Conservation (phyloP, 192 early-diverging fungal species). For the Coemansia sp. region DNA sequence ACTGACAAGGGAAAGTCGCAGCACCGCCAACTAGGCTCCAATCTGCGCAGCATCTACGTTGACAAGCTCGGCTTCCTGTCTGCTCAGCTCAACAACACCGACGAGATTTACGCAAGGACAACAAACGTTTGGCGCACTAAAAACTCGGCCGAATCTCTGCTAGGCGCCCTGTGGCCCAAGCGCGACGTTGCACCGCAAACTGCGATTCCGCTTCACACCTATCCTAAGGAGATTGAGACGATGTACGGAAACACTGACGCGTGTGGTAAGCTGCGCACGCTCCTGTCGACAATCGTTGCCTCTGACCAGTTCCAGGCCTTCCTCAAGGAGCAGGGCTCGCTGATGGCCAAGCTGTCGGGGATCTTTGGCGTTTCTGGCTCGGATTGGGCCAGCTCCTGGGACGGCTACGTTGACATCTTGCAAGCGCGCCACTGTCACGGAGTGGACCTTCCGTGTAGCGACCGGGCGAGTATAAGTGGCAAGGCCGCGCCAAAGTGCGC, state of each 20-base stretch:
- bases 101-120: slow-evolving; percentile 60
- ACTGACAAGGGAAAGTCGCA: slow-evolving; percentile 62
- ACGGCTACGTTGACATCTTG: slow-evolving; percentile 44
- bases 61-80: slow-evolving; percentile 56
- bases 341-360: slow-evolving; percentile 35
- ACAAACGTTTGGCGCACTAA: slow-evolving; percentile 67
- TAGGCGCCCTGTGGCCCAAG: slow-evolving; percentile 55
- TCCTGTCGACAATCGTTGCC: slow-evolving; percentile 1
- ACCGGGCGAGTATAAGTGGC: neutral
- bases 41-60: slow-evolving; percentile 56
- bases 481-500: slow-evolving; percentile 23
- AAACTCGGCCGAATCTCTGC: slow-evolving; percentile 55
- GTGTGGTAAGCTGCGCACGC: slow-evolving; percentile 36
- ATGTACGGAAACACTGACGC: slow-evolving; percentile 48
- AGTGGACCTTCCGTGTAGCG: slow-evolving; percentile 27
- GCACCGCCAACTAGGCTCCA: slow-evolving; percentile 50
- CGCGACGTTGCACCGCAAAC: slow-evolving; percentile 14
- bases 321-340: slow-evolving; percentile 33
- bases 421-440: slow-evolving; percentile 46
- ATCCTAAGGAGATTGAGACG: slow-evolving; percentile 54
- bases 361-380: slow-evolving; percentile 39
- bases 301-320: slow-evolving; percentile 36
- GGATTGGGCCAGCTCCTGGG: slow-evolving; percentile 27
- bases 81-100: slow-evolving; percentile 21
- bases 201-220: slow-evolving; percentile 51